phyloP scores from a whole-genome alignment of 208 protist species.

The Leptomonas pyrrhocoris region DNA sequence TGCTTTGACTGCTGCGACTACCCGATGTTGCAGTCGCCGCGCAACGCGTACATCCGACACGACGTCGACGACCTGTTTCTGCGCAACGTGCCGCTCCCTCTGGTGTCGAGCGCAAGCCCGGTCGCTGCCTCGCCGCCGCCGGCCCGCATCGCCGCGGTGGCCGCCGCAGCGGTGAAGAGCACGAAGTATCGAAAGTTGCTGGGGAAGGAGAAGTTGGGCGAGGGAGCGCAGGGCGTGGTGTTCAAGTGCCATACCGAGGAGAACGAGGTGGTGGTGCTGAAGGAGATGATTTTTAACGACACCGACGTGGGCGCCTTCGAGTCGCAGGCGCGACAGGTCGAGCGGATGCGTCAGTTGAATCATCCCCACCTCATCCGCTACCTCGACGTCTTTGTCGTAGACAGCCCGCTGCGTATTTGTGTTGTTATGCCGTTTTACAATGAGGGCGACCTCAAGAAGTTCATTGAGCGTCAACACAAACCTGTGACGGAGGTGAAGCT shows the following conservation, averaged over 20 bases:
- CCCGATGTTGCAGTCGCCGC: constrained; percentile 37
- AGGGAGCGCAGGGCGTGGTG: constrained; percentile 82
- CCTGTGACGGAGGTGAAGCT: constrained; percentile 69
- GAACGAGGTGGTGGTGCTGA: constrained; percentile 76
- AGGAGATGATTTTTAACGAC: constrained; percentile 80
- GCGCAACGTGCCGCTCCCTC: constrained; percentile 20
- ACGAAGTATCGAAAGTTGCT: constrained; percentile 62
- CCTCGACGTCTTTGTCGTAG: constrained; percentile 67
- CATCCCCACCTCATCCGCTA: constrained; percentile 87
- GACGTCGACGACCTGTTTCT: constrained; percentile 26
- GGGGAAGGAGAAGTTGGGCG: constrained; percentile 50
- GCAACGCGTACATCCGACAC: constrained; percentile 23
- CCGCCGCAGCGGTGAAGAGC: constrained; percentile 9
- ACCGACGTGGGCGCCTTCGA: constrained; percentile 41
- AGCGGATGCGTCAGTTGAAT: constrained; percentile 69
- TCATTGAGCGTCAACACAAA: constrained; percentile 58
- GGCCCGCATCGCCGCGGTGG: constrained; percentile 18
- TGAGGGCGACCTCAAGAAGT: constrained; percentile 71
- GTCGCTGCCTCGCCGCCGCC: constrained; percentile 12
- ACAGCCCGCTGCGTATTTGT: constrained; percentile 55
- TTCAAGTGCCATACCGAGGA: constrained; percentile 77
- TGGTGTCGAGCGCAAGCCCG: constrained; percentile 14
- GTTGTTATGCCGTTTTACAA: constrained; percentile 90
- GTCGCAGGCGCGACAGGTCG: constrained; percentile 56
- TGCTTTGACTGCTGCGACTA: constrained; percentile 63